Percentiles rank a stretch among this genome's conserved stretches.
These are phyloP conservation scores for Cryptosporidium xiaoi DNA, from an alignment of 169 alveolate genomes.

Conservation along the genomic window DNA sequence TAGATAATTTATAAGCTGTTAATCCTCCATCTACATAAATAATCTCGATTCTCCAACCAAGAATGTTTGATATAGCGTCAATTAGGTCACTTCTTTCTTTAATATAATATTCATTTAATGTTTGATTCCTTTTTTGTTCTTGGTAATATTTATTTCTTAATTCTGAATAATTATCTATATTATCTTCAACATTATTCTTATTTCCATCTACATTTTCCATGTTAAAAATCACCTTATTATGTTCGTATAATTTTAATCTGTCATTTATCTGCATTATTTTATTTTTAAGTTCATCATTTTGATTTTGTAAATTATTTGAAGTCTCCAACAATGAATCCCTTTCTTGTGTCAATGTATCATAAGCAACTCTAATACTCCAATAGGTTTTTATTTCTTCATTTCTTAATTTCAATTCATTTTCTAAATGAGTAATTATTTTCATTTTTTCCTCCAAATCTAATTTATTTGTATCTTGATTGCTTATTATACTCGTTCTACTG, in stretches of 20 bases:
- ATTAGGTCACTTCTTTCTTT: conserved; percentile 42
- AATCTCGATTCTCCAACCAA: conserved; percentile 70
- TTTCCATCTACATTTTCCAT: background rate
- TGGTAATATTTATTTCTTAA: conserved; percentile 27
- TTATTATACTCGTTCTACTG: background rate
- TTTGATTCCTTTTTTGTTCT: conserved; percentile 44
- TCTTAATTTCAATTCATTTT: conserved; percentile 48
- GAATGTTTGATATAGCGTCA: conserved; percentile 68
- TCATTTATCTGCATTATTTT: conserved; percentile 13
- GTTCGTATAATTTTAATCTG: conserved; percentile 27
- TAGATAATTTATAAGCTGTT: conserved; percentile 67
- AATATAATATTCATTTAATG: conserved; percentile 56
- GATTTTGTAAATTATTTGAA: conserved; percentile 20
- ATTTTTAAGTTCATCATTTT: conserved; percentile 25
- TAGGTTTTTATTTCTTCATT: conserved; percentile 65
- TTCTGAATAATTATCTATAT: background rate
- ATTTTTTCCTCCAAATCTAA: conserved; percentile 50
- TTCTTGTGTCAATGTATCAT: conserved; percentile 65
- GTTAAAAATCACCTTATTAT: too few species aligned
- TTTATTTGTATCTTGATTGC: background rate
- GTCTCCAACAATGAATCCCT: conserved; percentile 65
- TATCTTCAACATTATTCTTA: background rate
- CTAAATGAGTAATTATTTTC: conserved; percentile 66
- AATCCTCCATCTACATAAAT: conserved; percentile 65
- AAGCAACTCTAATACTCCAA: conserved; percentile 74